A percentile compares a stretch with the other conserved stretches of the same genome.
phyloP scores from a whole-genome alignment of 192 early-diverging fungal species.

The Coemansia sp. region DNA sequence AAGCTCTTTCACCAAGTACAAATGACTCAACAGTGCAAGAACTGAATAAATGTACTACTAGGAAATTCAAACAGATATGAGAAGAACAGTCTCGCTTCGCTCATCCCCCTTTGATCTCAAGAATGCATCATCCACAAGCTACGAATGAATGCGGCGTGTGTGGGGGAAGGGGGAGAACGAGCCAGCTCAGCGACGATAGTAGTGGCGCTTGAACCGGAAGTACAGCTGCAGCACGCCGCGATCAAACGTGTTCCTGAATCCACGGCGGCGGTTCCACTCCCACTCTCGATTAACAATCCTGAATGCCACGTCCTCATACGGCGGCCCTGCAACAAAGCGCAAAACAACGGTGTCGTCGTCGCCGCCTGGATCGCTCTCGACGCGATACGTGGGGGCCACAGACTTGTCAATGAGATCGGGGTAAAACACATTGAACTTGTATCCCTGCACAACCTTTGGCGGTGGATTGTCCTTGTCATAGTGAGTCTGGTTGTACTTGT shows the following conservation, averaged over 20 bases:
- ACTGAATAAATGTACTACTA: no score
- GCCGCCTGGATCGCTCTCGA: constrained; percentile 60
- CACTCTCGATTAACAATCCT: constrained; percentile 93
- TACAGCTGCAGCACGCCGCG: constrained; percentile 75
- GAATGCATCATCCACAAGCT: no score
- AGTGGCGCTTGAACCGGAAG: constrained; percentile 80
- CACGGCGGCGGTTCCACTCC: constrained; percentile 89
- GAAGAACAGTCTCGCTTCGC: no score
- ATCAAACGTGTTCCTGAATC: constrained; percentile 76
- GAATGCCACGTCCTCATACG: constrained; percentile 98
- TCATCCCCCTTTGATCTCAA: no score
- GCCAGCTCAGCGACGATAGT: constrained; percentile 59
- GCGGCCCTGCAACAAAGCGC: constrained; percentile 89
- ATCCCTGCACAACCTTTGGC: constrained; percentile 94
- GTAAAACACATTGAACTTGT: constrained; percentile 99
- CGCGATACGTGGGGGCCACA: constrained; percentile 82
- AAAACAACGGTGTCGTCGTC: constrained; percentile 79
- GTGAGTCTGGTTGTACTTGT: constrained; percentile 98
- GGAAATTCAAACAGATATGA: no score
- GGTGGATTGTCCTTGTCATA: constrained; percentile 97
- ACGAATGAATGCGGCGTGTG: no score
- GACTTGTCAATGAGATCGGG: constrained; percentile 94
- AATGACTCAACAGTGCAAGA: no score
- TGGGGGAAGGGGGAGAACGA: no score
- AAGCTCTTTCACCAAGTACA: no score